Conservation (phyloP, 2,329 filamentous ascomycete species). For the Fusarium robinianum region DNA sequence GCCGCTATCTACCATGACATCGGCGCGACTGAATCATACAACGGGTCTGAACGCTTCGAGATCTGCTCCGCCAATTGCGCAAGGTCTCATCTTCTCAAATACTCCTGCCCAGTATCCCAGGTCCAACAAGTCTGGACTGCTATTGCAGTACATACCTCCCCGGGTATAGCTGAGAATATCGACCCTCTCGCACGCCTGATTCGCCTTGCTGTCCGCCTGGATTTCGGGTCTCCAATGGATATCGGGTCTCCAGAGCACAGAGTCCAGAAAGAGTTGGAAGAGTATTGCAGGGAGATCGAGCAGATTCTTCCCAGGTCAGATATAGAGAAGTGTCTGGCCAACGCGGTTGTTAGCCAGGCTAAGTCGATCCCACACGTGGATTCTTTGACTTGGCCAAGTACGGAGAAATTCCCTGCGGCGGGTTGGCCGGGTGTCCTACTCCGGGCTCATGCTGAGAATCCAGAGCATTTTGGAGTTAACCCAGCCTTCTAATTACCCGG, state of each 20-base stretch:
- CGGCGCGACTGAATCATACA: slow-evolving; percentile 38
- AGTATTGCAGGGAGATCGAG: slow-evolving; percentile 27
- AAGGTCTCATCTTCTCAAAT: slow-evolving; percentile 33
- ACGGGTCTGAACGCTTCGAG: slow-evolving; percentile 43
- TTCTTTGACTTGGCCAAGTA: slow-evolving; percentile 32
- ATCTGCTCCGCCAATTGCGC: slow-evolving; percentile 41
- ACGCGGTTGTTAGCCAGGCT: slow-evolving; percentile 38
- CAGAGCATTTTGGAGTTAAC: slow-evolving; percentile 34
- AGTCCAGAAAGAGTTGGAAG: slow-evolving; percentile 7
- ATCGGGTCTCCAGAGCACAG: slow-evolving; percentile 32
- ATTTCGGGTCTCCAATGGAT: slow-evolving; percentile 40
- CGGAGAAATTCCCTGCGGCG: slow-evolving; percentile 37
- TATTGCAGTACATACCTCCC: slow-evolving; percentile 43
- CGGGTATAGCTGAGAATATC: slow-evolving; percentile 44
- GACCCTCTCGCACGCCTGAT: slow-evolving; percentile 40
- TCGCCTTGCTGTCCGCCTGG: slow-evolving; percentile 39
- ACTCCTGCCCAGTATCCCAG: slow-evolving; percentile 32
- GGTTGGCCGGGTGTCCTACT: slow-evolving; percentile 42
- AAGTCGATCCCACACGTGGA: slow-evolving; percentile 28
- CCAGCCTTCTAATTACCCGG: slow-evolving; percentile 40
- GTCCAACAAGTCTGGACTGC: slow-evolving; percentile 43
- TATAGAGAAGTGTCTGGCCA: slow-evolving; percentile 32
- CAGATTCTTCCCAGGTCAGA: slow-evolving; percentile 32
- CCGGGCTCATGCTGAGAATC: slow-evolving; percentile 38
- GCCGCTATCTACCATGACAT: slow-evolving; percentile 45